These are phyloP conservation scores for Salix koriyanagi DNA, from an alignment of 345 rosid genomes.

Conservation along the genomic window DNA sequence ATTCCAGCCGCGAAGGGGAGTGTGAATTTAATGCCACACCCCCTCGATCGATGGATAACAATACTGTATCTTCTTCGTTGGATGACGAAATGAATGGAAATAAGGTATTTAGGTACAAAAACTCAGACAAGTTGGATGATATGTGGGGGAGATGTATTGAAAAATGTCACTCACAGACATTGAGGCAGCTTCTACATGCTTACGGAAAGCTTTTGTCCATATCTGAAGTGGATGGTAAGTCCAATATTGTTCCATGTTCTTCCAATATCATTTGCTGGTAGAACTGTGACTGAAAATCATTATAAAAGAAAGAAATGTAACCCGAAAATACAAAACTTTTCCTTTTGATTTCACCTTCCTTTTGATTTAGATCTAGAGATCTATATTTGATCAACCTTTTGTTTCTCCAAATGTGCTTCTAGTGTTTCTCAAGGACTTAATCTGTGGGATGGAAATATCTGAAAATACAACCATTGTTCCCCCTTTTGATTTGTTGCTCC, in stretches of 20 bases:
- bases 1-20: conserved; percentile 38
- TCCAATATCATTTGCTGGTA: not conserved
- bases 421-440: no score
- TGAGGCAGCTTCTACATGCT: conserved; percentile 69
- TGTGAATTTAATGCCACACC: conserved; percentile 37
- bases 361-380: no score
- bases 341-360: no score
- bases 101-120: conserved; percentile 39
- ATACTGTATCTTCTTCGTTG: conserved; percentile 35
- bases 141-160: conserved; percentile 83
- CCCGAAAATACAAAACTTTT: no score
- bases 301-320: no score
- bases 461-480: no score
- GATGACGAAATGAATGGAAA: conserved; percentile 38
- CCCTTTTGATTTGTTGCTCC: no score
- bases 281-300: no score
- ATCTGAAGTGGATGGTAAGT: conserved; percentile 74
- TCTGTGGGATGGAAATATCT: no score
- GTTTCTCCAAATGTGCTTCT: no score
- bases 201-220: conserved; percentile 82
- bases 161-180: conserved; percentile 85
- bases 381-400: no score
- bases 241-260: not conserved
- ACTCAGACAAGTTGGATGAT: conserved; percentile 54
- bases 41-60: conserved; percentile 29